Percentiles rank a stretch among this genome's conserved stretches.
phyloP scores from a whole-genome alignment of 768 basidiomycete species.

The Neoboletus subvelutipes region DNA sequence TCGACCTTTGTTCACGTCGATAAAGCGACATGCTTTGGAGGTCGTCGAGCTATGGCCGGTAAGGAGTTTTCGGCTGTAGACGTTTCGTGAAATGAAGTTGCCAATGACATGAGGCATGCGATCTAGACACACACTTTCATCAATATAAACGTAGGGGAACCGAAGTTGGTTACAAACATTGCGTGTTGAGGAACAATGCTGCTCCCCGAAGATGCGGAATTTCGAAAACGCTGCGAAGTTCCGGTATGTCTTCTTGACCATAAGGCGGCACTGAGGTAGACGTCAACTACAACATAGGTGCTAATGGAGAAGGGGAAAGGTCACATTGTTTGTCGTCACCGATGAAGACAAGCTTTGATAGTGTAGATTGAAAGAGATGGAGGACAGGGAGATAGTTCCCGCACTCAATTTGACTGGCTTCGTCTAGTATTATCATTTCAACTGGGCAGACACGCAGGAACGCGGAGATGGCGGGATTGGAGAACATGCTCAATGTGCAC shows the following conservation, averaged over 20 bases:
- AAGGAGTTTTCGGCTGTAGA: slow-evolving; percentile 59
- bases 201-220: slow-evolving; percentile 51
- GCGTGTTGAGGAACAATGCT: slow-evolving; percentile 60
- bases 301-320: background rate
- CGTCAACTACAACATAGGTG: background rate
- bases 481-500: slow-evolving; percentile 50
- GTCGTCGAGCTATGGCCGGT: slow-evolving; percentile 51
- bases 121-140: slow-evolving; percentile 42
- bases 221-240: slow-evolving; percentile 78
- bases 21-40: slow-evolving; percentile 34
- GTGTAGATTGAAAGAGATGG: slow-evolving; percentile 21
- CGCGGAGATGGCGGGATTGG: slow-evolving; percentile 20
- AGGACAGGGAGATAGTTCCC: slow-evolving; percentile 41
- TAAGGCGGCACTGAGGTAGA: slow-evolving; percentile 62
- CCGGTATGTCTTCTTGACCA: slow-evolving; percentile 66
- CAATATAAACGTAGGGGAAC: background rate
- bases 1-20: slow-evolving; percentile 39
- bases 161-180: slow-evolving; percentile 50
- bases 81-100: slow-evolving; percentile 58
- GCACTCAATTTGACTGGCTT: slow-evolving; percentile 47
- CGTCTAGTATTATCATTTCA: slow-evolving; percentile 43
- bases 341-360: slow-evolving; percentile 39
- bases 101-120: slow-evolving; percentile 82
- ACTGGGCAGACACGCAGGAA: slow-evolving; percentile 34
- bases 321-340: slow-evolving; percentile 41